Conservation (phyloP, 2,329 filamentous ascomycete species). For the Cercospora sp. region DNA sequence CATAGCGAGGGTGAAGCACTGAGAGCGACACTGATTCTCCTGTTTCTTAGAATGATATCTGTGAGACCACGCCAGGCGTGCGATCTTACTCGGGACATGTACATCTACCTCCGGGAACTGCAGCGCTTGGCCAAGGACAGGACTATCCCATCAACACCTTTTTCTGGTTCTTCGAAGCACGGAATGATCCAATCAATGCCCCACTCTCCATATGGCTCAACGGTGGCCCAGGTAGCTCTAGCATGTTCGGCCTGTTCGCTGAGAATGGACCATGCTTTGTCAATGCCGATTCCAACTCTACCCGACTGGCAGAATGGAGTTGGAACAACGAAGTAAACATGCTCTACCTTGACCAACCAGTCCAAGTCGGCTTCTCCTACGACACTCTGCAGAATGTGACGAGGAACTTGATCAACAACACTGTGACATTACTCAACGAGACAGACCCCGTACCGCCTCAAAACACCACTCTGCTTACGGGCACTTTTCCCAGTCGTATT, state of each 20-base stretch:
- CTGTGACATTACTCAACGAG: slow-evolving; percentile 20
- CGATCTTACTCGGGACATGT: slow-evolving; percentile 62
- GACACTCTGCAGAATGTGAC: slow-evolving; percentile 43
- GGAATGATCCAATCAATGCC: slow-evolving; percentile 55
- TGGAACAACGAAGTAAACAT: slow-evolving; percentile 61
- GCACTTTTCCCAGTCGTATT: slow-evolving; percentile 53
- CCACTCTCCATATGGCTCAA: slow-evolving; percentile 61
- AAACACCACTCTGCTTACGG: slow-evolving; percentile 55
- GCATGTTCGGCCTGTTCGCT: slow-evolving; percentile 50
- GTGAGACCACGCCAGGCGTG: slow-evolving; percentile 58
- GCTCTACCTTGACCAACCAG: slow-evolving; percentile 66
- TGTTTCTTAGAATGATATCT: slow-evolving; percentile 42
- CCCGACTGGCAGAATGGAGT: slow-evolving; percentile 55
- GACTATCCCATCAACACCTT: slow-evolving; percentile 15
- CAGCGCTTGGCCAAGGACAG: slow-evolving; percentile 1
- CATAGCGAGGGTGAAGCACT: background rate
- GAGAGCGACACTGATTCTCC: slow-evolving; percentile 26
- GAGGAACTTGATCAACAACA: slow-evolving; percentile 31
- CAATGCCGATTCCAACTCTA: slow-evolving; percentile 53
- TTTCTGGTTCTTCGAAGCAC: slow-evolving; percentile 55
- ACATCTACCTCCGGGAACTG: slow-evolving; percentile 42
- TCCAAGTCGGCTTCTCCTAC: slow-evolving; percentile 58
- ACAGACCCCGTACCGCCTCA: slow-evolving; percentile 42
- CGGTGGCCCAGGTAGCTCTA: slow-evolving; percentile 58
- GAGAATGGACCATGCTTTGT: slow-evolving; percentile 59